phyloP scores from a whole-genome alignment of 148 eudicot species.

The Polygonum maritimum region DNA sequence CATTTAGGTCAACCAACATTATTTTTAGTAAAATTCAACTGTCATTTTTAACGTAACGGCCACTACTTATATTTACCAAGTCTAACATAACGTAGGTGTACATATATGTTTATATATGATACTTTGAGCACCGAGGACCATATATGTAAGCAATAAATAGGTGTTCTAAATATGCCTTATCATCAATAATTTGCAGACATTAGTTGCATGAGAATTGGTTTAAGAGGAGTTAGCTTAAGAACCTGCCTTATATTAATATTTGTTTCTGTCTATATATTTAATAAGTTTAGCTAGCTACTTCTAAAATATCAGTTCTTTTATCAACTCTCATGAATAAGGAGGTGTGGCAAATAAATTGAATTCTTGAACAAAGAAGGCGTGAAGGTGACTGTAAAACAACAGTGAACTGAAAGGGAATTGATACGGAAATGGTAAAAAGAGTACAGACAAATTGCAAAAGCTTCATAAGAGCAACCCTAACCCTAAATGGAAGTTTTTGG shows the following conservation, averaged over 20 bases:
- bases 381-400: background rate
- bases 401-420: background rate
- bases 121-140: background rate
- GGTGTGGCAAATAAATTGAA: background rate
- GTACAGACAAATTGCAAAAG: background rate
- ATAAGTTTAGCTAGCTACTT: no score
- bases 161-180: background rate
- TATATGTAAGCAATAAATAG: background rate
- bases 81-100: background rate
- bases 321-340: background rate
- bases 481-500: background rate
- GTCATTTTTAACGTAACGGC: background rate
- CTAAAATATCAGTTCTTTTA: no score
- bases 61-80: background rate
- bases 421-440: background rate
- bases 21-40: no score
- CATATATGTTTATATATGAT: background rate
- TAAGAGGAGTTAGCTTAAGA: background rate
- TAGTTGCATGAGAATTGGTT: background rate
- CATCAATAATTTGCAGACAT: background rate
- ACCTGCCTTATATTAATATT: no score
- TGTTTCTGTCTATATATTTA: no score
- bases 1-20: no score
- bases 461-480: constrained; percentile 9
- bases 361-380: background rate